Conservation (phyloP, 805 yeast species). For the Wickerhamomyces ciferrii region DNA sequence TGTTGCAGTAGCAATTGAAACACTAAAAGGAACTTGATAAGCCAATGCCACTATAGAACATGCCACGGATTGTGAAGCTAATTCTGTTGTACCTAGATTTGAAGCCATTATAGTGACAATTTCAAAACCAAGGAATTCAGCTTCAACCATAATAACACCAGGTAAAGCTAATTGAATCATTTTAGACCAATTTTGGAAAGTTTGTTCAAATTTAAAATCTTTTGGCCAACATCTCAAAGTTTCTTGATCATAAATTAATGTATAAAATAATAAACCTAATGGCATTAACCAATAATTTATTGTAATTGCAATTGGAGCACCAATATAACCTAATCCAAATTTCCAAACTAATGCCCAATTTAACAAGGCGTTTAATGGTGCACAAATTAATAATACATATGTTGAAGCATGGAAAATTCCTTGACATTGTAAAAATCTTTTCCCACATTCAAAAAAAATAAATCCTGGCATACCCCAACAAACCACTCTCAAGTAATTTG, state of each 20-base stretch:
- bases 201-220: conserved; percentile 28
- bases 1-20: conserved; percentile 66
- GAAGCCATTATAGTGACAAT: conserved; percentile 65
- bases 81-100: conserved; percentile 57
- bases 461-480: conserved; percentile 75
- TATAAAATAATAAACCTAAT: conserved; percentile 15
- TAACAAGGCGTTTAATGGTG: conserved; percentile 64
- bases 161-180: conserved; percentile 57
- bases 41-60: conserved; percentile 60
- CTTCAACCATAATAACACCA: conserved; percentile 70
- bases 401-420: conserved; percentile 84
- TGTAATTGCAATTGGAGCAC: conserved; percentile 77
- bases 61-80: conserved; percentile 73
- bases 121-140: conserved; percentile 74
- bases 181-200: conserved; percentile 46
- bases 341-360: conserved; percentile 77
- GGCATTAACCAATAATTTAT: conserved; percentile 69
- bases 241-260: conserved; percentile 45
- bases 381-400: conserved; percentile 54
- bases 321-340: conserved; percentile 71
- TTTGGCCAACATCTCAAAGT: conserved; percentile 58
- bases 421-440: conserved; percentile 80
- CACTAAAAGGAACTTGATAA: conserved; percentile 69
- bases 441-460: conserved; percentile 75
- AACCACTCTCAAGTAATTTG: conserved; percentile 45